Evolutionary conservation across 805 yeast genomes (phyloP), one percentile per base, ranked within the genome.

Genomic region (Komagataella pseudopastoris): DNA sequence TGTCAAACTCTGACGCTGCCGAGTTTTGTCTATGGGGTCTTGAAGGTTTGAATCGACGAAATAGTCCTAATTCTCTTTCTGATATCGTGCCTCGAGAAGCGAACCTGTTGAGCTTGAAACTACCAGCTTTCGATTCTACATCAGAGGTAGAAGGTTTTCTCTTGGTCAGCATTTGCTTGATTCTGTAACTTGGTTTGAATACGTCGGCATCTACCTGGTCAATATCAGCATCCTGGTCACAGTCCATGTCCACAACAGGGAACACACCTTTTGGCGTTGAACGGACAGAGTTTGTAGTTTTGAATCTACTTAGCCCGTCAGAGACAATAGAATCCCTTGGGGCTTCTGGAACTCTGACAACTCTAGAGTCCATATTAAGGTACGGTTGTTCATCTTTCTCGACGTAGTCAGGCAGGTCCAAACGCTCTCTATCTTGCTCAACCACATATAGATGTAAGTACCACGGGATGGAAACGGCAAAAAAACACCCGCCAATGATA

Each of bases 311-410:
- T 6, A 53, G 45, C 10, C 45, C 12, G n/a, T 36, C 17, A 5
- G 54, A 51, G 23, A 16, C 36, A n/a, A 23, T 45, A 14, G 46
- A 23, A 48, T 51, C 51, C 44, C 39, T 45, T 16, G 39, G 20
- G 20, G 20, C 23, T 10, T 49, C 45, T 44, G 66, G 54, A 6
- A 74, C 68, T 53, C 86, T 74, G 2, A 85, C 85, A 8, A 86
- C 91, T 68, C 93, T 76, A 4, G 91, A 84, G 63, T 86, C 95
- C 70, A 78, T 74, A 58, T 81, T 81, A 54, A 84, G 66, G 58
- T 83, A 85, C 3, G 95, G 93, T 57, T 84, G 91, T 63, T 86
- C 93, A 64, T 86, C 95, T 57, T 80, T 74, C 51, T 80, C 80
- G 45, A 83, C 91, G 58, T 76, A 85, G 45, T 70, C 67, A 1